These are phyloP conservation scores for Phaseolus coccineus DNA, from an alignment of 331 rosid genomes.

Conservation along the genomic window DNA sequence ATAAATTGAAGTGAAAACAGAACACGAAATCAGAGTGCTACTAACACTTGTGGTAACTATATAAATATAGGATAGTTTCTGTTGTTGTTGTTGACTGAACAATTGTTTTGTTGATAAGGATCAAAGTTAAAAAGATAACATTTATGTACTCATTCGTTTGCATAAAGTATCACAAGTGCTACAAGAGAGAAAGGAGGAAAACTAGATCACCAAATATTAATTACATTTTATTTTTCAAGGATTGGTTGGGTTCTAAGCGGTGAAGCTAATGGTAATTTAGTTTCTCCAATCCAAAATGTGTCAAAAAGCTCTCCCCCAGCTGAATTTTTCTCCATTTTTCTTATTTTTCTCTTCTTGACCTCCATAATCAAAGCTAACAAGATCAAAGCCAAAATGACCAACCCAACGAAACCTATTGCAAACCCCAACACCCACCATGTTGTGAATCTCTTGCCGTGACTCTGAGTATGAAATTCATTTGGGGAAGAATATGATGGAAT, in stretches of 20 bases:
- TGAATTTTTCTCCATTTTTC: conserved; percentile 66
- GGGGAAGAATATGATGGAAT: conserved; percentile 48
- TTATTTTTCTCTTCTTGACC: conserved; percentile 51
- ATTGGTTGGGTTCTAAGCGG: conserved; percentile 78
- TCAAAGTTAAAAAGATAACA: conserved; percentile 31
- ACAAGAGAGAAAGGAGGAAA: neutral
- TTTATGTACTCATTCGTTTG: conserved; percentile 35
- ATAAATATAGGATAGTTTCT: neutral
- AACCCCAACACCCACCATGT: conserved; percentile 61
- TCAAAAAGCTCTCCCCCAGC: conserved; percentile 66
- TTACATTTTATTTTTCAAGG: conserved; percentile 60
- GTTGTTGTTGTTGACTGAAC: conserved; percentile 2
- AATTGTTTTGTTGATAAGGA: conserved; percentile 25
- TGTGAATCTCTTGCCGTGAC: conserved; percentile 25
- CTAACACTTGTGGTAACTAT: neutral
- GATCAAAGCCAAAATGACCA: conserved; percentile 52
- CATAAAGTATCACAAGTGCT: conserved; percentile 10
- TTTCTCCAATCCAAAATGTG: conserved; percentile 77
- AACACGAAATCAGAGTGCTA: conserved; percentile 20
- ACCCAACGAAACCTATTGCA: conserved; percentile 59
- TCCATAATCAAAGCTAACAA: conserved; percentile 43
- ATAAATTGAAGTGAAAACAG: conserved; percentile 20
- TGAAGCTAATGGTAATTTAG: conserved; percentile 83
- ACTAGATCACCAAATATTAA: conserved; percentile 17
- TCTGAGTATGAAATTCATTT: conserved; percentile 13